Conservation (phyloP, 306 rosid species). For the Cicer pinnatifidum region DNA sequence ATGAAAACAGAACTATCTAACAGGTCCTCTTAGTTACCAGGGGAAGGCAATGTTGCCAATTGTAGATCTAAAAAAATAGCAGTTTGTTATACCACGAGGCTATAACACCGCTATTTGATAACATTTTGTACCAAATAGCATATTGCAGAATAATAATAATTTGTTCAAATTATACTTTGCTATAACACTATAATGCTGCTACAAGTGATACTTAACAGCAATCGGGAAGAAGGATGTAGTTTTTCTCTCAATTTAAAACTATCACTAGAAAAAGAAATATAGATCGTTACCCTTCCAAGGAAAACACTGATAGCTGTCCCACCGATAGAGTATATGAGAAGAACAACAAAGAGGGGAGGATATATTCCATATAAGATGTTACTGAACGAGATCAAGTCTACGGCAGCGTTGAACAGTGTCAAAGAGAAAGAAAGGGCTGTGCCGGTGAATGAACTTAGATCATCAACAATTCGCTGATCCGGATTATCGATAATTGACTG, state of each 20-base stretch:
- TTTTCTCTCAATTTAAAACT: conserved; percentile 30
- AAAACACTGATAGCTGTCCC: conserved; percentile 88
- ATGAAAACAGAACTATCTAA: conserved; percentile 15
- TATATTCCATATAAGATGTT: conserved; percentile 90
- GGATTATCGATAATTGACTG: conserved; percentile 95
- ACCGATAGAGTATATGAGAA: conserved; percentile 83
- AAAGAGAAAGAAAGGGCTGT: conserved; percentile 85
- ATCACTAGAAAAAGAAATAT: conserved; percentile 7
- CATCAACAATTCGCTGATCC: conserved; percentile 95
- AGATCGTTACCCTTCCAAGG: conserved; percentile 81
- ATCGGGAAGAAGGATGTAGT: neutral
- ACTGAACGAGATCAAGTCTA: conserved; percentile 92
- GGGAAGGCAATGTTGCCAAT: no score
- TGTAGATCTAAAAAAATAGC: no score
- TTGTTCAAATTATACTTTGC: no score
- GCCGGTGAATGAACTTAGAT: conserved; percentile 88
- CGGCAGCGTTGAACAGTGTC: conserved; percentile 76
- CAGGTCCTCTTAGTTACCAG: neutral
- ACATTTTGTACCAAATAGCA: no score
- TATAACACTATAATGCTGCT: no score
- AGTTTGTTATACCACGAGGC: no score
- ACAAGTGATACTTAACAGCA: no score
- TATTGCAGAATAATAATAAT: no score
- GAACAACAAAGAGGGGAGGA: conserved; percentile 89
- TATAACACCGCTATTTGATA: no score